phyloP scores from a whole-genome alignment of 805 yeast species.

The Kregervanrija fluxuum region DNA sequence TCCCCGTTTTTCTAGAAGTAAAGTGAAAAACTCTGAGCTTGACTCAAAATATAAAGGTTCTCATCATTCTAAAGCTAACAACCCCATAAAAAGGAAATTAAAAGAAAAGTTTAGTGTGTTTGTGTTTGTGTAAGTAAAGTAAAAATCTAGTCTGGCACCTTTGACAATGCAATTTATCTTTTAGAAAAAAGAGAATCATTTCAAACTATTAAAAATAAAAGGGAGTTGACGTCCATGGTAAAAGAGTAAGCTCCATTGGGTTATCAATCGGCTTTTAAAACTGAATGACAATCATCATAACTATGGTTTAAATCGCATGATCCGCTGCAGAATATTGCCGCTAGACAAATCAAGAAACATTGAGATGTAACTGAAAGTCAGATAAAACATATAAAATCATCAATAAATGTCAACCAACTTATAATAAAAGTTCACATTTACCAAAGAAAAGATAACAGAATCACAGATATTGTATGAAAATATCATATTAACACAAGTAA shows the following conservation, averaged over 20 bases:
- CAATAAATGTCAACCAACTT: neutral
- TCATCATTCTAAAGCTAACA: constrained; percentile 8
- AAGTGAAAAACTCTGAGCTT: constrained; percentile 16
- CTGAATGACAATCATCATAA: constrained; percentile 18
- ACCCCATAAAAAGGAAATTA: neutral
- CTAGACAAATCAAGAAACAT: constrained; percentile 1
- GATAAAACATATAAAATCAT: constrained; percentile 5
- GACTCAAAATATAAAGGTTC: constrained; percentile 13
- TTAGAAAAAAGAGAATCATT: neutral
- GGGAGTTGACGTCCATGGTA: constrained; percentile 11
- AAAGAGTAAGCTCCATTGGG: constrained; percentile 24
- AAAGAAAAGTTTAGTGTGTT: neutral
- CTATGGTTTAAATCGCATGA: constrained; percentile 15
- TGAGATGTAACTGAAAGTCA: neutral
- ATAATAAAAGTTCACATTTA: neutral
- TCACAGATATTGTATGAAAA: neutral
- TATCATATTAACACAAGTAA: neutral
- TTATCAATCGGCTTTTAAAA: constrained; percentile 10
- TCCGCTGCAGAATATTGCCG: constrained; percentile 17
- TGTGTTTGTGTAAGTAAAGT: neutral
- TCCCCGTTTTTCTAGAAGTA: constrained; percentile 14
- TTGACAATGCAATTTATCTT: constrained; percentile 12
- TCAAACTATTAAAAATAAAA: constrained; percentile 10
- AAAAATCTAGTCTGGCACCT: constrained; percentile 11
- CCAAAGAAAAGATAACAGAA: neutral